Conservation (phyloP, 2,329 filamentous ascomycete species). For the Plectosphaerella plurivora region DNA sequence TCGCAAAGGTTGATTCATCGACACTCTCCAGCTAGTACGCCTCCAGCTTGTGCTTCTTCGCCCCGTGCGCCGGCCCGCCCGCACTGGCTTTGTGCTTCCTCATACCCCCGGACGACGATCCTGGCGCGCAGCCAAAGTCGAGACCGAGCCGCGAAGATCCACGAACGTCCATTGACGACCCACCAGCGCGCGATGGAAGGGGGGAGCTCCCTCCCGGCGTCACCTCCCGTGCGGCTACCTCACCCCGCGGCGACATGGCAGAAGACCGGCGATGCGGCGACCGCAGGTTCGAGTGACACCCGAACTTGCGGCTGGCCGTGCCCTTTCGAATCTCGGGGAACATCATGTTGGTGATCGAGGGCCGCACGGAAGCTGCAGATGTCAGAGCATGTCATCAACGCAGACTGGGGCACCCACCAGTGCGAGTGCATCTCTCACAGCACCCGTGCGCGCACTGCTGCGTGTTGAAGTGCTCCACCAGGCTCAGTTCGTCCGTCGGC, state of each 20-base stretch:
- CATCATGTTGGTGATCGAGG: conserved; percentile 21
- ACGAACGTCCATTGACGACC: too few species aligned
- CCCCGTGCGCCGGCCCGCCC: not conserved
- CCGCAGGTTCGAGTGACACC: conserved; percentile 21
- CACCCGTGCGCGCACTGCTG: conserved; percentile 46
- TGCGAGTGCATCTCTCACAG: conserved; percentile 42
- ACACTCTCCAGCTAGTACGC: not conserved
- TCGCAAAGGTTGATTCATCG: not conserved
- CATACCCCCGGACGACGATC: not conserved
- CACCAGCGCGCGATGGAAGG: too few species aligned
- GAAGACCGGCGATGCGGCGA: conserved; percentile 22
- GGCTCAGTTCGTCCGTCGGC: conserved; percentile 20
- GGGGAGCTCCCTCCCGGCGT: too few species aligned
- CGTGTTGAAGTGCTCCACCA: conserved; percentile 29
- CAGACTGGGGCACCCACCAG: conserved; percentile 27
- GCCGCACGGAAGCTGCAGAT: conserved; percentile 21
- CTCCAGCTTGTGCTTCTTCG: not conserved
- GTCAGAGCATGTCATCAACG: not conserved
- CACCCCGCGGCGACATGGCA: not conserved
- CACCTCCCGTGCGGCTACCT: too few species aligned
- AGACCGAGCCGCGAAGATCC: too few species aligned
- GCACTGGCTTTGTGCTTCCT: not conserved
- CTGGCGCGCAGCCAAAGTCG: not conserved
- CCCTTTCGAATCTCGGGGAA: conserved; percentile 32
- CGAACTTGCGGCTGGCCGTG: conserved; percentile 29